Base-by-base conservation (phyloP, 169 alveolate species). In the Cyclospora cayetanensis region DNA sequence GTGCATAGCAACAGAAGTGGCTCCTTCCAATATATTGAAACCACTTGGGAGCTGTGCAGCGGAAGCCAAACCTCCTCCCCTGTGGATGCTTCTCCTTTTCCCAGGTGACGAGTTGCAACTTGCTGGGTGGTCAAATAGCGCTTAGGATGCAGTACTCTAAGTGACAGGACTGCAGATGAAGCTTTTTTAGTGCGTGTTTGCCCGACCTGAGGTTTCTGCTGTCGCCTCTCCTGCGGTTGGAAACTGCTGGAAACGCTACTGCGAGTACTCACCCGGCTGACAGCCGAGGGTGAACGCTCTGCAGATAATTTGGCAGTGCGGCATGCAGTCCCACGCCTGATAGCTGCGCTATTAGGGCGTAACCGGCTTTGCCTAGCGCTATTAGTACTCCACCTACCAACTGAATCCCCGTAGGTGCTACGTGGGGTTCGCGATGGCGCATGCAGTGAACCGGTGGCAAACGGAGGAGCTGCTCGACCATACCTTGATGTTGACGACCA, bases 391-490 rank as follows among this genome's bases (percentile, higher is more conserved):
- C 88, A 52, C 1, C 42, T 34, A 31, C 88, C 88, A 7, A 79
- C 88, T 5, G 88, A 79, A n/a, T 79, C 92, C n/a, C 76, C 65
- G 87, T 87, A 87, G 29, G 86, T 87, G 79, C 92, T 87, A 4
- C 92, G 74, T 5, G 92, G 92, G 4, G 92, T 87, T 12, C 86
- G 55, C 25, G 68, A 11, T 0, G 92, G 92, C 29, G 86, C 72
- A 87, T 87, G 77, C 43, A 87, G 74, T 7, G 66, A 55, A 11
- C 92, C 86, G 18, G 82, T 76, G 9, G 92, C 92, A 18, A 87
- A 87, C 0, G 92, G 92, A 11, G 92, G 43, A 43, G 39, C 12
- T 31, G 43, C 43, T 2, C 27, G n/a, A 25, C n/a, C 22, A 11
- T 41, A 29, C 41, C 12, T 34, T 0, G 86, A 11, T 4, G 46